These are phyloP conservation scores for Ballota nigra DNA, from an alignment of 257 asterid species.

Conservation along the genomic window DNA sequence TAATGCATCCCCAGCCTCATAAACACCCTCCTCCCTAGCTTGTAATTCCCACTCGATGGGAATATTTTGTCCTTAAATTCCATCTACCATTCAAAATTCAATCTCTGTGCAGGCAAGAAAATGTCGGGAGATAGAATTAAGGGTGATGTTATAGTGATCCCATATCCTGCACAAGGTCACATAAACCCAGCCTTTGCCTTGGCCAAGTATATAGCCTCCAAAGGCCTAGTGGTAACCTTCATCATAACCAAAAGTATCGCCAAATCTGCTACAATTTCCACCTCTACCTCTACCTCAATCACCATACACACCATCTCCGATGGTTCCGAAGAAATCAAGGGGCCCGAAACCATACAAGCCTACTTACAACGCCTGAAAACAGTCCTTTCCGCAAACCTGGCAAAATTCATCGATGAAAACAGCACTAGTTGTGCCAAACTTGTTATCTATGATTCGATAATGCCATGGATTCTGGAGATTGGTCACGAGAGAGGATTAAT, in stretches of 20 bases:
- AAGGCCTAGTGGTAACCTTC: slow-evolving; percentile 30
- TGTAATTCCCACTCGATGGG: no score
- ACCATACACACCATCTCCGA: slow-evolving; percentile 31
- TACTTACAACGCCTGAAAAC: slow-evolving; percentile 21
- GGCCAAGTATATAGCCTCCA: slow-evolving; percentile 45
- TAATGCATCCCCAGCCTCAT: no score
- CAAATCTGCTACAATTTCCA: slow-evolving; percentile 1
- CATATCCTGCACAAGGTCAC: slow-evolving; percentile 60
- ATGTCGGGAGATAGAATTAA: neutral
- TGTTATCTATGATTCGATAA: slow-evolving; percentile 32
- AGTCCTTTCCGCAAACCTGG: slow-evolving; percentile 16
- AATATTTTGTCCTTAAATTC: no score
- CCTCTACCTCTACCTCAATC: slow-evolving; percentile 18
- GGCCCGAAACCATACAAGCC: neutral
- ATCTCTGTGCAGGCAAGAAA: neutral
- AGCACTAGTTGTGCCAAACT: neutral
- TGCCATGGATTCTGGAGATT: slow-evolving; percentile 36
- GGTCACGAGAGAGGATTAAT: slow-evolving; percentile 28
- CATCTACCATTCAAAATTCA: no score
- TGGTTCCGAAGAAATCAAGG: slow-evolving; percentile 3
- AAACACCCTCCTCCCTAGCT: no score
- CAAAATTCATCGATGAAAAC: slow-evolving; percentile 17
- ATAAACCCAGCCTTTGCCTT: slow-evolving; percentile 50
- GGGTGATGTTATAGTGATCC: slow-evolving; percentile 35
- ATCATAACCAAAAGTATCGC: slow-evolving; percentile 18